Base-by-base conservation (phyloP, 2,329 filamentous ascomycete species). In the Triangularia setosa region DNA sequence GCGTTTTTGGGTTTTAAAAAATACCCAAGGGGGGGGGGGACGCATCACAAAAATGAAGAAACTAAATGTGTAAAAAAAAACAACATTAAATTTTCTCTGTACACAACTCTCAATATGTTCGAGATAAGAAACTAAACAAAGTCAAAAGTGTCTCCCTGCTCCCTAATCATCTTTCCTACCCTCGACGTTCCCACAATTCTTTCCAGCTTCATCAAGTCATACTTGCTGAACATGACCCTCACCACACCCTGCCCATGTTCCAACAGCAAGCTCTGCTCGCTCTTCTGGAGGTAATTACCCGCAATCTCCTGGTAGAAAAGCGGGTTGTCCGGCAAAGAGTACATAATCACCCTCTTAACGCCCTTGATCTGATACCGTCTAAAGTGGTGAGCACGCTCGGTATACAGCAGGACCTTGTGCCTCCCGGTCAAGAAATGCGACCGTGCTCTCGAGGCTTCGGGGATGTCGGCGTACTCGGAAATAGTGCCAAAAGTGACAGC, bases 361-460 rank as follows among this genome's bases (percentile, higher is more conserved):
- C 95, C 95, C 35, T 87, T 85, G 61, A 99, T 83, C 23, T 55
- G 52, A 73, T 95, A 93, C n/a, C 95, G 85, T 58, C 92, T 87
- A 82, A 98, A 98, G 77, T 99, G 95, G 77, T 99, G 95, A n/a
- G 93, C 91, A 65, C 95, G 88, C 75, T 96, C 94, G 1, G 93
- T 96, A 78, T 98, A 99, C 16, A 99, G 81, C 44, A 99, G 78
- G 18, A 98, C 84, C 21, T 87, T 87, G 74, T 97, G 91, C 16
- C 93, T 84, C 4, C 93, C 95, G 44, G 82, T 90, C 68, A 92
- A 80, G 77, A 99, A 98, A 74, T 97, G 91, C 12, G 91, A 93
- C 24, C 94, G 84, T 8, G 94, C 92, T 44, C 94, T 87, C 52
- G 92, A 89, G 28, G 93, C 89, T 68, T 96, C 92, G 7, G 88